phyloP scores from a whole-genome alignment of 2,329 filamentous ascomycete genomes.

The Aspergillus melleus region DNA sequence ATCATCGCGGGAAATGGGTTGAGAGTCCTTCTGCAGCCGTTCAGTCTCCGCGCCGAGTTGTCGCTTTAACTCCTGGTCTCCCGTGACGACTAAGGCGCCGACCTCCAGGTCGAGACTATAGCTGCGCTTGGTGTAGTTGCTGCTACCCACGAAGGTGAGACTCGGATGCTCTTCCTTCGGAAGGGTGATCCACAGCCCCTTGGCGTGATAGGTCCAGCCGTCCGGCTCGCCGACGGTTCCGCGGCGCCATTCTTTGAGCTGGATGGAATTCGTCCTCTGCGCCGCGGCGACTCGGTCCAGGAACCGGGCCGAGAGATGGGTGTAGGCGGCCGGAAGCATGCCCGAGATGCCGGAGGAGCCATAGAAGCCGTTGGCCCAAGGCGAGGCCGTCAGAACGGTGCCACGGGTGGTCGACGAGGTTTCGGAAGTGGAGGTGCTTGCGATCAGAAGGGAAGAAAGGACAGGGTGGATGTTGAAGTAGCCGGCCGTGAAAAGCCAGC shows the following conservation, averaged over 20 bases:
- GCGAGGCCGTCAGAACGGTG: constrained; percentile 87
- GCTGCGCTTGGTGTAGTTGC: constrained; percentile 92
- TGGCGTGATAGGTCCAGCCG: constrained; percentile 98
- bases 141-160: constrained; percentile 83
- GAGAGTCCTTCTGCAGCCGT: constrained; percentile 75
- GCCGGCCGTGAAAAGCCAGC: constrained; percentile 95
- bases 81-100: constrained; percentile 81
- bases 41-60: constrained; percentile 76
- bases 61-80: constrained; percentile 68
- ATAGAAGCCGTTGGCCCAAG: constrained; percentile 94
- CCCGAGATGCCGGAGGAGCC: constrained; percentile 83
- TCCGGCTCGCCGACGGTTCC: constrained; percentile 77
- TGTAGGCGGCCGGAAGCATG: constrained; percentile 89
- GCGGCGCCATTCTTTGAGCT: constrained; percentile 81
- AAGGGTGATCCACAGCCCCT: constrained; percentile 84
- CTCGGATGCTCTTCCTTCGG: constrained; percentile 63
- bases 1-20: constrained; percentile 69
- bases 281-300: constrained; percentile 61
- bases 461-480: constrained; percentile 96
- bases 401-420: constrained; percentile 53
- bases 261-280: constrained; percentile 59
- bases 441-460: constrained; percentile 75
- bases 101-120: constrained; percentile 91
- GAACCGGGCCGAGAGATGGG: constrained; percentile 80
- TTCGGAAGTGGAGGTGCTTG: constrained; percentile 55